phyloP scores from a whole-genome alignment of 306 rosid species.

The Quercus berberidifolia region DNA sequence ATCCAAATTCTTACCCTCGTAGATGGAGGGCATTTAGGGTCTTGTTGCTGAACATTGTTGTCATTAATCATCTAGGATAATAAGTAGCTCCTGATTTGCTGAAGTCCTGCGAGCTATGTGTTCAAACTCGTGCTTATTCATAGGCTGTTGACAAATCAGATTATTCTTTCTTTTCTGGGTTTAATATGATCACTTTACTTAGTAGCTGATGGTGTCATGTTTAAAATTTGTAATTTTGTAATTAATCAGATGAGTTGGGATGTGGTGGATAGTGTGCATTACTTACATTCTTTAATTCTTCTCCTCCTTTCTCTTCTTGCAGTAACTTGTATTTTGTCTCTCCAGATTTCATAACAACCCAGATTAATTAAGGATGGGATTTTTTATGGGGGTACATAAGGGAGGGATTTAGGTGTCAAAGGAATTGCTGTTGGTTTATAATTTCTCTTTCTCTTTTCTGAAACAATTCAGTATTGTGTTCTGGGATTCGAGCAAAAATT shows the following conservation, averaged over 20 bases:
- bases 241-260: not conserved
- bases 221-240: not conserved
- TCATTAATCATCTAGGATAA: too few relatives aligned
- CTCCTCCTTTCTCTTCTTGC: not conserved
- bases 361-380: too few relatives aligned
- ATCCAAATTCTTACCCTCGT: too few relatives aligned
- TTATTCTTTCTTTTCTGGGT: too few relatives aligned
- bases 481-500: not conserved
- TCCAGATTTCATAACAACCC: not conserved
- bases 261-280: not conserved
- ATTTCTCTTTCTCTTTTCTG: not conserved
- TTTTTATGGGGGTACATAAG: not conserved
- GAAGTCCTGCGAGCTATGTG: too few relatives aligned
- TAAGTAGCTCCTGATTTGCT: too few relatives aligned
- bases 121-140: too few relatives aligned
- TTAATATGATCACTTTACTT: not conserved
- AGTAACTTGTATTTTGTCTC: not conserved
- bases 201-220: not conserved
- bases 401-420: not conserved
- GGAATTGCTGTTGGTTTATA: not conserved
- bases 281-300: not conserved
- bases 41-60: too few relatives aligned
- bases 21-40: too few relatives aligned
- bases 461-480: not conserved
- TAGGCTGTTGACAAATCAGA: too few relatives aligned